These are phyloP conservation scores for Phytophthora agathidicida DNA, from an alignment of 352 stramenopile genomes.

Conservation along the genomic window DNA sequence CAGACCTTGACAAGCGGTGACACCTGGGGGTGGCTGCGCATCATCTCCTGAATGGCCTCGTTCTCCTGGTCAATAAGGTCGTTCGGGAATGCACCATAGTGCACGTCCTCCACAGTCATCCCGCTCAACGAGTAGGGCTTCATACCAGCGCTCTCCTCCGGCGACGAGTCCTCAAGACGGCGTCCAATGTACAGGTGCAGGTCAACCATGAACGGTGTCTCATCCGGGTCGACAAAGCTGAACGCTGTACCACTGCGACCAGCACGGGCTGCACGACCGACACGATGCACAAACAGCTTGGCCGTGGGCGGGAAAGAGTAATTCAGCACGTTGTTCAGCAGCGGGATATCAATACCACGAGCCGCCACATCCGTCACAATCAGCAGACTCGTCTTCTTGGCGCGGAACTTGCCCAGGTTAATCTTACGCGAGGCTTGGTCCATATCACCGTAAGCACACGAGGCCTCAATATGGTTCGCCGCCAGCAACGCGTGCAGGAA, in stretches of 20 bases:
- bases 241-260: conserved; percentile 95
- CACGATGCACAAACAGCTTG: conserved; percentile 97
- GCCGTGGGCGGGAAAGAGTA: conserved; percentile 94
- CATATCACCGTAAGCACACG: conserved; percentile 94
- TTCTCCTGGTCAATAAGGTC: conserved; percentile 96
- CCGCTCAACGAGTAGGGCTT: conserved; percentile 90
- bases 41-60: conserved; percentile 92
- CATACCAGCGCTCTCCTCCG: conserved; percentile 37
- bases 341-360: conserved; percentile 95
- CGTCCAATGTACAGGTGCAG: conserved; percentile 96
- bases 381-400: conserved; percentile 90
- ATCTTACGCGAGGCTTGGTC: conserved; percentile 92
- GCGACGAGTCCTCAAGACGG: conserved; percentile 77
- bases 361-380: conserved; percentile 96
- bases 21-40: conserved; percentile 82
- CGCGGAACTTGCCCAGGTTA: conserved; percentile 91
- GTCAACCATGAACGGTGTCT: conserved; percentile 99
- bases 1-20: conserved; percentile 90
- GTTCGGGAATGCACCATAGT: conserved; percentile 98
- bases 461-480: conserved; percentile 85
- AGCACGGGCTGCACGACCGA: conserved; percentile 95
- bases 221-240: conserved; percentile 97
- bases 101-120: conserved; percentile 96
- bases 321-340: conserved; percentile 97
- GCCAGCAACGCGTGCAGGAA: conserved; percentile 95